These are phyloP conservation scores for Yarrowia bubula DNA, from an alignment of 805 yeast genomes.

Conservation along the genomic window DNA sequence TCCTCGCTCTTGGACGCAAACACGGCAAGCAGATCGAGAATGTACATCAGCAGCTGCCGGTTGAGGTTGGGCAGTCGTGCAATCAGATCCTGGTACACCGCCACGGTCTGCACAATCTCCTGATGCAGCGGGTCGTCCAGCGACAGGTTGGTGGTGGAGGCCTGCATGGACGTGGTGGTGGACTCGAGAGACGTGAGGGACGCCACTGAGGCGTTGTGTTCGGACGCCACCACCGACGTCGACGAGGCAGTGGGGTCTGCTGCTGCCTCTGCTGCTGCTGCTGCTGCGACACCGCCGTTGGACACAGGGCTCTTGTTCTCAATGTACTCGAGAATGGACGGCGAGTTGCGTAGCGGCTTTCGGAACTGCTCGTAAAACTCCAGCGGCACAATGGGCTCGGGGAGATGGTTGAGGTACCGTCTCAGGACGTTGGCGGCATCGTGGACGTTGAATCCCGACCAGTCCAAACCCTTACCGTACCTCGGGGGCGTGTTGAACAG, in stretches of 20 bases:
- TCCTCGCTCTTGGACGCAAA: slow-evolving; percentile 74
- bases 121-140: slow-evolving; percentile 28
- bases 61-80: slow-evolving; percentile 71
- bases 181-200: slow-evolving; percentile 19
- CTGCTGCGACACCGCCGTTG: neutral
- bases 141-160: slow-evolving; percentile 23
- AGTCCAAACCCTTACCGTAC: slow-evolving; percentile 80
- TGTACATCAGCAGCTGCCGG: slow-evolving; percentile 78
- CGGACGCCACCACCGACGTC: neutral
- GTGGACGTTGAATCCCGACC: slow-evolving; percentile 95
- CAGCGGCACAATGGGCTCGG: slow-evolving; percentile 88
- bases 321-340: slow-evolving; percentile 64
- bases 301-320: slow-evolving; percentile 51
- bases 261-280: neutral
- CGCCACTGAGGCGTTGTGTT: slow-evolving; percentile 14
- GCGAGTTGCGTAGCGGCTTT: slow-evolving; percentile 61
- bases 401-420: slow-evolving; percentile 79
- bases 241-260: slow-evolving; percentile 15
- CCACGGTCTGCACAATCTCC: slow-evolving; percentile 50
- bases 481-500: slow-evolving; percentile 84
- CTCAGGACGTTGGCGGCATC: slow-evolving; percentile 92
- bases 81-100: slow-evolving; percentile 67
- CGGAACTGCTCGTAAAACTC: slow-evolving; percentile 74
- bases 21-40: slow-evolving; percentile 79
- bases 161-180: slow-evolving; percentile 12